Evolutionary conservation across 2,329 filamentous ascomycete genomes (phyloP).

Genomic region (Colletotrichum tamarilloi): DNA sequence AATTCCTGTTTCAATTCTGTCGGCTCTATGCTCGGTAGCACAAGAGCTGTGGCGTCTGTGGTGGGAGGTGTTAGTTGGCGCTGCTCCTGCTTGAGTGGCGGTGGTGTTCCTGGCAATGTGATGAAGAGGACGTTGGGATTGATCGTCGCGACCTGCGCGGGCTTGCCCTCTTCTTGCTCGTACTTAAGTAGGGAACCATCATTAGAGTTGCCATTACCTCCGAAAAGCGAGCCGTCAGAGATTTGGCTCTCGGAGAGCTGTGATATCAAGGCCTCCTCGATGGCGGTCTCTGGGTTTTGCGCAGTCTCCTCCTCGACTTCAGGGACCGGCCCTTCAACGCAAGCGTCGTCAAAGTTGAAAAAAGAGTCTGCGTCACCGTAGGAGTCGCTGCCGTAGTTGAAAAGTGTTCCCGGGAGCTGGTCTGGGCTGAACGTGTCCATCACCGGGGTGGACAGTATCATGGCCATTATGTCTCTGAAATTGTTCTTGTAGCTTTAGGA

Average conservation of each 20-base stretch:
- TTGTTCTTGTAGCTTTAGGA: neutral
- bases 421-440: neutral
- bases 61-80: neutral
- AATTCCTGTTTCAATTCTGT: neutral
- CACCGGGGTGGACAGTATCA: neutral
- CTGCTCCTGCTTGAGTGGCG: neutral
- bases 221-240: neutral
- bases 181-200: neutral
- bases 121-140: neutral
- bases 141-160: neutral
- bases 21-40: neutral
- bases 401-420: neutral
- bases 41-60: neutral
- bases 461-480: neutral
- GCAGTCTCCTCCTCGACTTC: neutral
- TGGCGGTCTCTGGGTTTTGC: neutral
- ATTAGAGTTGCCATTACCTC: neutral
- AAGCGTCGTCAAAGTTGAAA: constrained; percentile 19
- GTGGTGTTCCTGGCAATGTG: neutral
- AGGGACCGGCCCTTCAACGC: constrained; percentile 7
- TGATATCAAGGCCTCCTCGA: neutral
- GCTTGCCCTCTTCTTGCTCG: neutral
- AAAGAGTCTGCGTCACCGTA: neutral
- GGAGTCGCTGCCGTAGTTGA: neutral
- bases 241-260: neutral